Percentiles rank a stretch among this genome's conserved stretches.
These are phyloP conservation scores for Colletotrichum sp. DNA, from an alignment of 2,329 filamentous ascomycete species.

Conservation along the genomic window DNA sequence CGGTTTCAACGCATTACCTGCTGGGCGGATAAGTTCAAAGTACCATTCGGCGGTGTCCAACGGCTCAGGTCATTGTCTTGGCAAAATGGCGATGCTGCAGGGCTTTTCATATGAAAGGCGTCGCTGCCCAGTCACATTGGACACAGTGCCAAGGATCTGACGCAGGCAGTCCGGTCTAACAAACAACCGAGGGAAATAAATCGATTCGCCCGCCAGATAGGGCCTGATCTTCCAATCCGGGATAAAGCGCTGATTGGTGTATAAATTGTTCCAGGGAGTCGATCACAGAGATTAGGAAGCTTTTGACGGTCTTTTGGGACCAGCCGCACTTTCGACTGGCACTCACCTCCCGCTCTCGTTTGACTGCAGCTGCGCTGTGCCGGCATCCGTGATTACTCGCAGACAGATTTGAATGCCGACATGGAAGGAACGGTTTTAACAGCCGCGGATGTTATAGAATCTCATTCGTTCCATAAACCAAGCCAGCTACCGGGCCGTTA, in stretches of 20 bases:
- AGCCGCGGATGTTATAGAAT: rapidly evolving
- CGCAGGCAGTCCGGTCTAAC: neutral
- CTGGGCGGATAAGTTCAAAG: neutral
- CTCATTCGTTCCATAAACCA: rapidly evolving
- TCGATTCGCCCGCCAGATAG: neutral
- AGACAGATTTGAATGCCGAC: neutral
- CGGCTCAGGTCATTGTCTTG: neutral
- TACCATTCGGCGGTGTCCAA: neutral
- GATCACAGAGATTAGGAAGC: neutral
- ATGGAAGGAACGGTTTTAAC: rapidly evolving
- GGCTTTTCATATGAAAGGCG: neutral
- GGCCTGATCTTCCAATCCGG: neutral
- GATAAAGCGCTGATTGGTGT: slow-evolving; percentile 6
- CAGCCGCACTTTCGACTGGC: neutral
- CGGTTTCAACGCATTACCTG: neutral
- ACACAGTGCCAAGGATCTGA: neutral
- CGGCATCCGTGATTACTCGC: neutral
- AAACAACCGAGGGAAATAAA: neutral
- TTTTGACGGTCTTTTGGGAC: neutral
- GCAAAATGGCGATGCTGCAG: slow-evolving; percentile 17
- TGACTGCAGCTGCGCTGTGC: neutral
- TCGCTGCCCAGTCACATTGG: neutral
- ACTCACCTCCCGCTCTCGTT: neutral
- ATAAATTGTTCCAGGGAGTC: neutral
- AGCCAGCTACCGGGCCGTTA: rapidly evolving